Evolutionary conservation across 768 basidiomycete species (phyloP), one percentile per base, ranked within the genome.

Genomic region (Amyloporia xantha): DNA sequence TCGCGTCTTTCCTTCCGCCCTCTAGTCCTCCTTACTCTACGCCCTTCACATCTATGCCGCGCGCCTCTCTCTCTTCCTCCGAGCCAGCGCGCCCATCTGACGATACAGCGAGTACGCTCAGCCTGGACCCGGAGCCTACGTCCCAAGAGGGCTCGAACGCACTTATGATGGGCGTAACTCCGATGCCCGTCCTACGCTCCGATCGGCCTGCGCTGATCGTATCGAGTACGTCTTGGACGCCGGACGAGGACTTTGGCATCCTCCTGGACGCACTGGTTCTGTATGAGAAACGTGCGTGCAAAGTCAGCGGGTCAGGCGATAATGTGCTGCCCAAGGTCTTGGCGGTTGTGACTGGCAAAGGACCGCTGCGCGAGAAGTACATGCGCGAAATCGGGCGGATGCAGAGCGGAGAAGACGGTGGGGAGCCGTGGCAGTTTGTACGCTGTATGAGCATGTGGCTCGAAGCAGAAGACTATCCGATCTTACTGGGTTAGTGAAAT

Each of bases 141-240:
- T 11, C 52, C 36, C 26, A 43, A 28, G 27, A 35, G 11, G 37
- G 30, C 40, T 36, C 39, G 26, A 53, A 19, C 62, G n/a, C n/a
- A n/a, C n/a, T n/a, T n/a, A 15, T 59, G 58, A 38, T 53, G 58
- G 12, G 52, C 64, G 11, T 59, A 51, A 47, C 62, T 23, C 60
- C 57, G 30, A 63, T 71, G 58, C 81, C 86, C 4, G 59, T 60
- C n/a, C 65, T 80, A 21, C 77, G 89, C 27, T 58, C 68, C 1
- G 88, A 91, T 54, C 74, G 94, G 49, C 91, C 92, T 3, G 93
- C 91, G 1, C 69, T 98, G 1, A 55, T 97, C 15, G 82, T 99
- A 23, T 91, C 89, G 20, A 90, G 91, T 55, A 99, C 96, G 1
- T 92, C 89, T 13, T 98, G 95, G 95, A 98, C 96, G 1, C 81